A percentile compares a stretch with the other conserved stretches of the same genome.
These are phyloP conservation scores for Takakia lepidozioides DNA, from an alignment of 225 moss, liverwort and hornwort species.

Conservation along the genomic window DNA sequence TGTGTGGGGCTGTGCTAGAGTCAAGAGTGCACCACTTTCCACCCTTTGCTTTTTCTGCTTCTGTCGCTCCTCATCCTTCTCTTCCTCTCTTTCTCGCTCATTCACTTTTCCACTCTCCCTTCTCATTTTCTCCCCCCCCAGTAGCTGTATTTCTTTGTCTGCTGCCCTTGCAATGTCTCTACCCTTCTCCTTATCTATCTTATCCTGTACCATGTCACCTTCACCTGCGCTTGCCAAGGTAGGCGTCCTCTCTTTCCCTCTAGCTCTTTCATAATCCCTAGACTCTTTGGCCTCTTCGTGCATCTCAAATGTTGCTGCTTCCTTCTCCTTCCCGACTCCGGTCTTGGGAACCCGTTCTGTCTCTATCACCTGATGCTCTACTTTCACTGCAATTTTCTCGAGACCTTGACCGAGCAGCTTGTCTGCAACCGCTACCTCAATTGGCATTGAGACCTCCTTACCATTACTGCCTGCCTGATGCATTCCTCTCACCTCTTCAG, in stretches of 20 bases:
- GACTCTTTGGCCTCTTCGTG: slow-evolving; percentile 3
- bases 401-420: slow-evolving; percentile 11
- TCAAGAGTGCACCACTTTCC: slow-evolving; percentile 72
- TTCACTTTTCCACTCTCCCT: slow-evolving; percentile 54
- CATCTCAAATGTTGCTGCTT: slow-evolving; percentile 17
- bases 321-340: slow-evolving; percentile 18
- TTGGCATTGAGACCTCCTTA: too few relatives aligned
- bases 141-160: slow-evolving; percentile 9
- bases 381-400: slow-evolving; percentile 12
- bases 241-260: slow-evolving; percentile 15
- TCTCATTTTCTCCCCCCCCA: slow-evolving; percentile 35
- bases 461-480: slow-evolving; percentile 5
- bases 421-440: slow-evolving; percentile 2
- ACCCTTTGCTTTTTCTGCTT: slow-evolving; percentile 83
- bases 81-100: slow-evolving; percentile 51
- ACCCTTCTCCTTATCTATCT: slow-evolving; percentile 31
- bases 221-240: slow-evolving; percentile 19
- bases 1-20: slow-evolving; percentile 84
- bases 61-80: slow-evolving; percentile 58
- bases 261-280: slow-evolving; percentile 29
- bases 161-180: slow-evolving; percentile 13
- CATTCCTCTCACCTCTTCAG: slow-evolving; percentile 15
- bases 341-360: slow-evolving; percentile 1
- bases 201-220: slow-evolving; percentile 29
- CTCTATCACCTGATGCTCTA: slow-evolving; percentile 12